phyloP scores from a whole-genome alignment of 1,284 basidiomycete genomes.

The Fistulina hepatica region DNA sequence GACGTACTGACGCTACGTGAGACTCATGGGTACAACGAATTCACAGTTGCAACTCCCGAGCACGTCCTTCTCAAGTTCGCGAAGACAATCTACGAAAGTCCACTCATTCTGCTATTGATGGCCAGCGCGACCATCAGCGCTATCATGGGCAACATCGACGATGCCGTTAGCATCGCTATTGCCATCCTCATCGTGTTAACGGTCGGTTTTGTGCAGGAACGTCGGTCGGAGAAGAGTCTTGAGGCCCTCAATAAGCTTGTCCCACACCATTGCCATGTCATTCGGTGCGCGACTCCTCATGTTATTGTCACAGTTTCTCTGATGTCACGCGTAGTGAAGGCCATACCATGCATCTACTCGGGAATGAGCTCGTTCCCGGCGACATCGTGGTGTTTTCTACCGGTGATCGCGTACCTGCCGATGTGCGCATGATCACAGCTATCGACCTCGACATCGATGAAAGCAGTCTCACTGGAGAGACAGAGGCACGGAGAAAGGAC shows the following conservation, averaged over 20 bases:
- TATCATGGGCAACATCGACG: constrained; percentile 88
- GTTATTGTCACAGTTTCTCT: background rate
- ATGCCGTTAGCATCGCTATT: constrained; percentile 89
- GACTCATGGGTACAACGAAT: constrained; percentile 86
- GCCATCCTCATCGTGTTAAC: constrained; percentile 90
- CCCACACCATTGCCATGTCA: constrained; percentile 89
- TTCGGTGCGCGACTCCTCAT: constrained; percentile 44
- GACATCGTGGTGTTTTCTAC: constrained; percentile 87
- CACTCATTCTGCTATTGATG: constrained; percentile 82
- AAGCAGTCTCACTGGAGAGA: constrained; percentile 91
- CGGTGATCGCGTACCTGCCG: constrained; percentile 92
- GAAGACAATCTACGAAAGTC: constrained; percentile 89
- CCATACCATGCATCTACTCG: constrained; percentile 54
- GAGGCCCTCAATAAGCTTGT: constrained; percentile 95
- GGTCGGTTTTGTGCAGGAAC: constrained; percentile 94
- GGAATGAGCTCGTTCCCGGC: constrained; percentile 91
- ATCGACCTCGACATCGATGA: constrained; percentile 92
- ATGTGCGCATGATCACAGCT: constrained; percentile 72
- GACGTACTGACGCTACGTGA: constrained; percentile 49
- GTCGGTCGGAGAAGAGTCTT: constrained; percentile 87
- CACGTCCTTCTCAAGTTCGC: constrained; percentile 79
- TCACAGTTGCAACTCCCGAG: constrained; percentile 78
- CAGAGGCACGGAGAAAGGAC: constrained; percentile 68
- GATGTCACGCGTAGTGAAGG: background rate
- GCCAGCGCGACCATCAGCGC: constrained; percentile 83